Percentiles rank a stretch among this genome's conserved stretches.
Evolutionary conservation across 2,329 filamentous ascomycete genomes (phyloP).

Genomic region (Fusarium drepaniforme): DNA sequence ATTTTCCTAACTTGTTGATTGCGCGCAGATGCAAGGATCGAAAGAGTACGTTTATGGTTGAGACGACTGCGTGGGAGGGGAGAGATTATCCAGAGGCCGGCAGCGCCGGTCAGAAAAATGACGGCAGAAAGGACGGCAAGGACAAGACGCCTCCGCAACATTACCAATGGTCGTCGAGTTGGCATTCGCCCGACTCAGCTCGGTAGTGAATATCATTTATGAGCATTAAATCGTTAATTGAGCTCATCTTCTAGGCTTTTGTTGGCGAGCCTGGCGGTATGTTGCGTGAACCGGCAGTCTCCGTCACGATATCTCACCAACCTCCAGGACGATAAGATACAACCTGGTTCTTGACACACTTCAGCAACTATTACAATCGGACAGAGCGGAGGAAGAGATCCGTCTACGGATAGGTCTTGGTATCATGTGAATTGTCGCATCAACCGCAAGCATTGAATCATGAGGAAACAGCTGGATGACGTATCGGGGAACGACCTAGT

Average conservation of each 20-base stretch:
- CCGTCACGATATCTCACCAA: not conserved
- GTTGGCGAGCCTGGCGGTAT: not conserved
- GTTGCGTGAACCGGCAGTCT: not conserved
- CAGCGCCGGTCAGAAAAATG: constrained; percentile 14
- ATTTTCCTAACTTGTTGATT: constrained; percentile 10
- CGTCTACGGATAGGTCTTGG: not conserved
- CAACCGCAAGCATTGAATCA: constrained; percentile 1
- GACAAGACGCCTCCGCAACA: constrained; percentile 37
- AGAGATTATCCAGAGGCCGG: constrained; percentile 34
- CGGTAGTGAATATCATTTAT: constrained; percentile 15
- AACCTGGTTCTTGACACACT: not conserved
- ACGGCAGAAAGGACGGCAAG: constrained; percentile 27
- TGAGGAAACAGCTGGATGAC: constrained; percentile 10
- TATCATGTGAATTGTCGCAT: not conserved
- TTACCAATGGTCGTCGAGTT: constrained; percentile 51
- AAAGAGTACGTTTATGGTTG: constrained; percentile 69
- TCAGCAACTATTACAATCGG: not conserved
- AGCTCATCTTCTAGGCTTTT: not conserved
- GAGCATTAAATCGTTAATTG: not conserved
- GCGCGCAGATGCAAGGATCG: constrained; percentile 67
- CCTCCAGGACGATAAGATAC: not conserved
- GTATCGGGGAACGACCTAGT: constrained; percentile 15
- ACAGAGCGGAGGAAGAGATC: not conserved
- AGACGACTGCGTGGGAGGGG: constrained; percentile 74
- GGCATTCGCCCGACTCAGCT: constrained; percentile 49